Base-by-base conservation (phyloP, 2,329 filamentous ascomycete species). In the Neoscytalidium dimidiatum region DNA sequence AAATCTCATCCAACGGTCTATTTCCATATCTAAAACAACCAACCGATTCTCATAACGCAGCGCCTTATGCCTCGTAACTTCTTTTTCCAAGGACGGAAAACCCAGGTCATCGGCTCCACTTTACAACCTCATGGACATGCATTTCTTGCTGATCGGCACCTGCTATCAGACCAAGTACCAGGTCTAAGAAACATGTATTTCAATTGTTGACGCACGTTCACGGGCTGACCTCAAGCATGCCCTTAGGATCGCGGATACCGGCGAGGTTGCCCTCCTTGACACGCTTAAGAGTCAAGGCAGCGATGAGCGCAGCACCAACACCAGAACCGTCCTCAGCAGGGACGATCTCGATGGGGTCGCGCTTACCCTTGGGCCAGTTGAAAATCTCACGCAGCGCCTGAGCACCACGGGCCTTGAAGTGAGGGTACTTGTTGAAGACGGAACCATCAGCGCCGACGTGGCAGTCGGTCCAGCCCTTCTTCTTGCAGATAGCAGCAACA, bases 381-480 rank as follows among this genome's bases (percentile, higher is more conserved):
- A 99, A 87, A 69, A 99, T 97, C 83, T 99, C 95, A 64, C 92
- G 89, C 62, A 99, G 86, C 29, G 95, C 95, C 77, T 90, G 85
- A 14, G 95, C 94, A 64, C 94, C 94, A 63, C 95, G 90, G 65
- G 89, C 87, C 85, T 97, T 97, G 87, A 99, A 99, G 81, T 97
- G 91, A 13, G 95, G 95, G 81, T 99, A 99, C 79, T 98, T 98
- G 85, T 97, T 97, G 84, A 99, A 99, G 63, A 99, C 94, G 19
- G 92, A 96, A 41, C 95, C 95, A 75, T 99, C 95, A 60, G 95
- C 95, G 72, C 95, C 95, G 46, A 99, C 95, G 78, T 98, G 95
- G 82, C 92, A 96, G 41, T 86, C 85, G 74, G 90, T 81, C 79
- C 94, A 94, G 70, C 87, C 86, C 86, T 97, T 98, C 89, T 98